Base-by-base conservation (phyloP, 177 flowering plant species). In the Vitis hybrid region DNA sequence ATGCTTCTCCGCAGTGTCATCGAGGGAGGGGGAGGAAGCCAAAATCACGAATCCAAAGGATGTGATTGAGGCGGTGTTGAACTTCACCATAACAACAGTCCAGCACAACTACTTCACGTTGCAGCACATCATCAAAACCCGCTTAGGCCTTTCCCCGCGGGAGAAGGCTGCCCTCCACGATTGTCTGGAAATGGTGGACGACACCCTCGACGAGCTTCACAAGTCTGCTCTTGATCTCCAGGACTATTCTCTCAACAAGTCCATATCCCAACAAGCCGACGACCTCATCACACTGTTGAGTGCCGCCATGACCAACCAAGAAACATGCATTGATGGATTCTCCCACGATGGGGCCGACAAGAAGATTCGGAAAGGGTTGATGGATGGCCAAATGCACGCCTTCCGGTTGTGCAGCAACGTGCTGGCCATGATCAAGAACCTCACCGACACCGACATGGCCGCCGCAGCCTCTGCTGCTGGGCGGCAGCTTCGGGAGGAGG, bases 261-360 rank as follows among this genome's bases (percentile, higher is more conserved):
- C 89, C 0, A 15, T 91, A 0, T 5, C 67, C 2, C 51, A 80
- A 9, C 83, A 86, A 2, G 91, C 89, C 0, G 87, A 84, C n/a
- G 87, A 88, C 51, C 82, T 91, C 20, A 89, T 85, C 62, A 88
- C 77, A 10, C 81, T 89, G 0, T 22, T 90, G 1, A 86, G 90
- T 22, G 74, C 87, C 9, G 90, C 92, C 19, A 88, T 91, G 66
- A 91, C 94, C 1, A 88, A 91, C 59, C 91, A 90, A 71, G 87
- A 86, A 6, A 81, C 88, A 0, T 90, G 94, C 71, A 56, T 89
- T 2, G 97, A 89, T 51, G 97, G 97, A 0, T 90, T 90, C 75
- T 87, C 92, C 9, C 81, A 87, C 79, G 83, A 78, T 4, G 20
- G 57, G 0, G 84, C 86, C 1, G 91, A 86, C 22, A 83, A 79